Evolutionary conservation across 768 basidiomycete genomes (phyloP).

Genomic region (Tubosaeta brunneosetosa): DNA sequence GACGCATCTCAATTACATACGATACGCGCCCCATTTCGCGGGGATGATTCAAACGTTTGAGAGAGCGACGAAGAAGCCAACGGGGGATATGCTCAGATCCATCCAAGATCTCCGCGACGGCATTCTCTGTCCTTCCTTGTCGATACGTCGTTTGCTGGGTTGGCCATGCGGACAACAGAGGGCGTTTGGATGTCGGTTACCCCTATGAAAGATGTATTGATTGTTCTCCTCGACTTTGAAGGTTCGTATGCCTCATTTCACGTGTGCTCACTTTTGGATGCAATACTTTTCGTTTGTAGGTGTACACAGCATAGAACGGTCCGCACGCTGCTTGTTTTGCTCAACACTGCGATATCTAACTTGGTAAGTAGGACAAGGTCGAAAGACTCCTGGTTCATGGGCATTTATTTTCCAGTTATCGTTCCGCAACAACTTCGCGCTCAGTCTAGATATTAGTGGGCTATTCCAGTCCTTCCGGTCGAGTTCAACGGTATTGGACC

Average conservation of each 20-base stretch:
- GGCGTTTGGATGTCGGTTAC: conserved; percentile 68
- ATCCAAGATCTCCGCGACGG: conserved; percentile 33
- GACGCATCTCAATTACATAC: conserved; percentile 33
- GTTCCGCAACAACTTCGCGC: conserved; percentile 62
- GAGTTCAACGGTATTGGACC: conserved; percentile 54
- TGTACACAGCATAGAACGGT: conserved; percentile 60
- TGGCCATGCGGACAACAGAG: conserved; percentile 63
- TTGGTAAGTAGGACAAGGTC: conserved; percentile 41
- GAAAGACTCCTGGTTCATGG: background rate
- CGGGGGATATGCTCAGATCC: conserved; percentile 38
- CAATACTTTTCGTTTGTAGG: conserved; percentile 24
- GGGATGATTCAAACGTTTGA: conserved; percentile 47
- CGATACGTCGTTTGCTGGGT: conserved; percentile 63
- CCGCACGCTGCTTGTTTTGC: conserved; percentile 56
- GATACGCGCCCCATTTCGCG: conserved; percentile 40
- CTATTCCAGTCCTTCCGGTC: conserved; percentile 61
- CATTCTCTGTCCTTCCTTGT: conserved; percentile 37
- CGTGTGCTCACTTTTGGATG: background rate
- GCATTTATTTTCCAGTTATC: conserved; percentile 39
- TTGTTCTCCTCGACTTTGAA: conserved; percentile 64
- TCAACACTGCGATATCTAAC: conserved; percentile 64
- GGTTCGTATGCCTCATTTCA: conserved; percentile 26
- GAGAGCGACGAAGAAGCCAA: conserved; percentile 48
- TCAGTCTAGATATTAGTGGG: conserved; percentile 55
- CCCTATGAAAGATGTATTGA: conserved; percentile 47